Conservation (phyloP, 1,284 basidiomycete genomes). For the Dichomitus squalens region DNA sequence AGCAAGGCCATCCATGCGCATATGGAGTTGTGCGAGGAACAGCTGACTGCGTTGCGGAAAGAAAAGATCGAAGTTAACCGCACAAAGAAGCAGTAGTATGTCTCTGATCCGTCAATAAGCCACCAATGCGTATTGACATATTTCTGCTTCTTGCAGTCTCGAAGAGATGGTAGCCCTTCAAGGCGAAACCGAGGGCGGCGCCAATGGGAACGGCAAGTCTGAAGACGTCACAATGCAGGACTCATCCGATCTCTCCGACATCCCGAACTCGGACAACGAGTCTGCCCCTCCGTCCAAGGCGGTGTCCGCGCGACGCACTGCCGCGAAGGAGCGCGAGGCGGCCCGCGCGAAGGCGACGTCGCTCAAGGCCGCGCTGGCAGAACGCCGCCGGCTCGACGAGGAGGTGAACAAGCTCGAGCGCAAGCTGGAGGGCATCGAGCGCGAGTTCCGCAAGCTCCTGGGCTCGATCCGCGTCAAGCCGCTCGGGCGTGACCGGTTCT, state of each 20-base stretch:
- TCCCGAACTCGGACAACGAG: conserved; percentile 43
- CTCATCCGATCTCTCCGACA: conserved; percentile 72
- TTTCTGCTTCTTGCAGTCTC: conserved; percentile 43
- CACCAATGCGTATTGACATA: conserved; percentile 1
- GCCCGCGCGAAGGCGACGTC: conserved; percentile 74
- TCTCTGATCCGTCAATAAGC: conserved; percentile 20
- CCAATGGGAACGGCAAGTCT: conserved; percentile 32
- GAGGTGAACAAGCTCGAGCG: conserved; percentile 82
- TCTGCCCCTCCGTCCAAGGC: conserved; percentile 54
- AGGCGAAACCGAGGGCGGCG: conserved; percentile 54
- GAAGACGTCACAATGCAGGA: conserved; percentile 63
- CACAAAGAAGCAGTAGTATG: conserved; percentile 84
- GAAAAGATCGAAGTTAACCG: conserved; percentile 95
- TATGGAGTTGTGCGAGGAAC: conserved; percentile 90
- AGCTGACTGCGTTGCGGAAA: conserved; percentile 90
- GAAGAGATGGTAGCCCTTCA: conserved; percentile 75
- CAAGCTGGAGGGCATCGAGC: conserved; percentile 85
- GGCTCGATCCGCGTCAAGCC: conserved; percentile 86
- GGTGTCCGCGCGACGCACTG: conserved; percentile 37
- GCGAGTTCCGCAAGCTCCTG: conserved; percentile 88
- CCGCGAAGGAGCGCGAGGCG: conserved; percentile 76
- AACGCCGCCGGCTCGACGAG: conserved; percentile 83
- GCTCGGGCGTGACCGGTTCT: conserved; percentile 90
- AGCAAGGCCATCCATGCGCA: conserved; percentile 86
- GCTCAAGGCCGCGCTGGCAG: conserved; percentile 69